A percentile compares a stretch with the other conserved stretches of the same genome.
Conservation (phyloP, 306 rosid genomes). For the Hippophae tibetana region DNA sequence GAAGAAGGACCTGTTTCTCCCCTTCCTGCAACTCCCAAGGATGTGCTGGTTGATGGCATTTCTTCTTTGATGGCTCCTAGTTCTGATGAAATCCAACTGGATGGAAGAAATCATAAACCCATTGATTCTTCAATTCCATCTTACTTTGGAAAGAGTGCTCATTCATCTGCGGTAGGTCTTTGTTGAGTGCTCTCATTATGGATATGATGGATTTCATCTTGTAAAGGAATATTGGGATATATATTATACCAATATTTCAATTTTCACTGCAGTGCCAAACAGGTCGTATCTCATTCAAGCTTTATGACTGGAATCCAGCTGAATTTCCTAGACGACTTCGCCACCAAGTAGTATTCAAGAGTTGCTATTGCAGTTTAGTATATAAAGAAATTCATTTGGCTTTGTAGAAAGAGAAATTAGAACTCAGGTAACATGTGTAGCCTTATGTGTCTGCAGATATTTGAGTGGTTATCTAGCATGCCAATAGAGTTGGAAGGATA, state of each 20-base stretch:
- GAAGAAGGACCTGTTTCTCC: conserved; percentile 46
- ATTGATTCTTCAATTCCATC: conserved; percentile 51
- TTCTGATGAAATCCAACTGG: conserved; percentile 48
- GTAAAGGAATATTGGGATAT: conserved; percentile 7
- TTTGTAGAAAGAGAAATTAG: conserved; percentile 9
- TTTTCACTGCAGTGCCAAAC: conserved; percentile 80
- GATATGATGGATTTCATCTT: neutral
- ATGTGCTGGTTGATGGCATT: conserved; percentile 30
- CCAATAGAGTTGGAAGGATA: conserved; percentile 98
- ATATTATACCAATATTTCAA: conserved; percentile 29
- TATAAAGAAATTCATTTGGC: conserved; percentile 19
- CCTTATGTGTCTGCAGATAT: conserved; percentile 54
- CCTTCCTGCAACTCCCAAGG: conserved; percentile 36
- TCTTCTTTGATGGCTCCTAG: conserved; percentile 26
- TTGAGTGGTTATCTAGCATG: conserved; percentile 92
- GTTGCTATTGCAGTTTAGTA: conserved; percentile 73
- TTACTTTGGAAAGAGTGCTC: conserved; percentile 49
- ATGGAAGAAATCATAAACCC: conserved; percentile 45
- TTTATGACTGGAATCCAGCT: conserved; percentile 99
- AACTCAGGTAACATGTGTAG: conserved; percentile 36
- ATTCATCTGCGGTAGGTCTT: conserved; percentile 69
- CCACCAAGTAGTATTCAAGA: conserved; percentile 80
- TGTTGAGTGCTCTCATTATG: conserved; percentile 6
- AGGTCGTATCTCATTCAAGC: conserved; percentile 97
- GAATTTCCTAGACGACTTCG: conserved; percentile 98